Base-by-base conservation (phyloP, 1,284 basidiomycete genomes). In the Ganoderma leucocontextum region DNA sequence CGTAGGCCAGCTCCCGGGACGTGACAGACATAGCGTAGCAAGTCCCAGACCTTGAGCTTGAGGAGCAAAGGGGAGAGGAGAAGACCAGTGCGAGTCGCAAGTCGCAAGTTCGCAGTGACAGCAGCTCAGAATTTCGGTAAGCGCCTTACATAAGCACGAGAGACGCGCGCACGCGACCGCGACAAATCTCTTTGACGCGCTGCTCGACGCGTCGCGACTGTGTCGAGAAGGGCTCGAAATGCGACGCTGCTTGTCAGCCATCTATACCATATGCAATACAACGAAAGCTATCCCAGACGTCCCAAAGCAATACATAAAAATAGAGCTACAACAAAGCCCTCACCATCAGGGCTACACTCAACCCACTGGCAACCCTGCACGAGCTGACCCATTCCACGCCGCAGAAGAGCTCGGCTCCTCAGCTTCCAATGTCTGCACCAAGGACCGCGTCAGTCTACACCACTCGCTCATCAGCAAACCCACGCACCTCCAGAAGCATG, bases 401-500 rank as follows among this genome's bases (percentile, higher is more conserved):
- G 76, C 73, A 0, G 87, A 86, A 2, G 88, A 85, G 75, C 86
- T 90, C 2, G 91, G 73, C 57, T 76, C 75, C 58, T 93, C 91
- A 13, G 89, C 86, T 78, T 93, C 91, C 70, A 93, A 82, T 1
- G 90, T 92, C 91, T 93, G 73, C 17, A 71, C 66, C 17, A 66
- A 42, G 62, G 41, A 35, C 62, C 53, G 42, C 69, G 49, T 58
- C 62, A 70, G 60, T 12, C 35, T 44, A 52, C 63, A 12, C 41
- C 9, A 38, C 35, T 7, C 7, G 22, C 33, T 2, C 17, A 47
- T 42, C 36, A 52, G 6, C 69, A 66, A 52, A 63, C 47, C 35
- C 36, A 79, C 87, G 74, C 74, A 94, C 95, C 88, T 96, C 94
- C 33, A 95, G 85, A 57, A 97, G 82, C 86, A 94, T 92, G 53